Evolutionary conservation across 768 basidiomycete species (phyloP), one percentile per base, ranked within the genome.

Genomic region (Mycena filopes): DNA sequence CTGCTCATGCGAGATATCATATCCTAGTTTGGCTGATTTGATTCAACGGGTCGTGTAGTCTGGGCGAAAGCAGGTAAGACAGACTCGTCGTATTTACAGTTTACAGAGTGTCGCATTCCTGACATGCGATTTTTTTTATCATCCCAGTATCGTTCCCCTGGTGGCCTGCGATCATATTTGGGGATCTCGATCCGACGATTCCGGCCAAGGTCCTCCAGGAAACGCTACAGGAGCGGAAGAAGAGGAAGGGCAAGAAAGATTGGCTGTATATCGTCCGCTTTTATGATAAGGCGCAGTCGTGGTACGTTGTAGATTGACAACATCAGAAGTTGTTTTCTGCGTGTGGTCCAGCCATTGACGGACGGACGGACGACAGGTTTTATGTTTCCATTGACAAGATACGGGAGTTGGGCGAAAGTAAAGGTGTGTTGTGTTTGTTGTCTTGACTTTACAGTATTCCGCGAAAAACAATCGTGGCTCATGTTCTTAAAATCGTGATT

Each of bases 101-200:
- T n/a, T n/a, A n/a, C n/a, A n/a, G n/a, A n/a, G n/a, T n/a, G n/a
- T n/a, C n/a, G n/a, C n/a, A n/a, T n/a, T n/a, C n/a, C n/a, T n/a
- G n/a, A n/a, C n/a, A n/a, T n/a, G n/a, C n/a, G n/a, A n/a, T n/a
- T 25, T 11, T 15, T 60, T n/a, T 51, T 28, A 63, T 68, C 28
- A 63, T 31, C 13, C 26, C 45, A 94, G 93, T 80, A 38, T 85
- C 89, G 0, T 96, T 82, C 70, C 95, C 95, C 1, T 96, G 89
- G 89, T 97, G 92, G 89, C 93, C 95, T 42, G 95, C 90, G 11
- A 87, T 92, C 11, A 84, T 96, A 18, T 89, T 84, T 55, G 87
- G 89, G 26, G 83, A 85, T 11, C 86, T 89, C 42, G 86, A 90
- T 49, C 75, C 80, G 1, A 74, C 74, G 0, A 83, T 95, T n/a